Percentiles rank a stretch among this genome's conserved stretches.
Evolutionary conservation across 805 yeast genomes (phyloP).

Genomic region (Suhomyces tanzawaensis): DNA sequence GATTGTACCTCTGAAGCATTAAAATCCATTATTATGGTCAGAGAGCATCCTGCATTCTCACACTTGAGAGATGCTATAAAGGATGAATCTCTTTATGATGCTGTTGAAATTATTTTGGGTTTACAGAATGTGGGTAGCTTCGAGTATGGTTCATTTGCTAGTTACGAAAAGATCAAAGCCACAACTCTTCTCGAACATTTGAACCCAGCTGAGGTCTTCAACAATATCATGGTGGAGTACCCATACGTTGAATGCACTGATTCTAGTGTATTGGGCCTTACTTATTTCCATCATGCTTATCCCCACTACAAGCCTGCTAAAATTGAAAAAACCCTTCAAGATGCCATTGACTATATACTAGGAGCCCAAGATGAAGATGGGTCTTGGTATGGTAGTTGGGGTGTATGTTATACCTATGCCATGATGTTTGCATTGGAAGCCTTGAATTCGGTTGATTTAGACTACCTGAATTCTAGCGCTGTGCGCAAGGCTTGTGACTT

Average conservation of each 20-base stretch:
- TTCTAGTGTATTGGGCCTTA: constrained; percentile 85
- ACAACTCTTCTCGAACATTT: constrained; percentile 70
- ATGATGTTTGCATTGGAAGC: constrained; percentile 98
- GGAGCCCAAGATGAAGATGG: constrained; percentile 75
- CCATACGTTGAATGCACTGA: constrained; percentile 99
- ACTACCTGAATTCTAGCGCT: constrained; percentile 56
- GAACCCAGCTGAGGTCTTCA: constrained; percentile 97
- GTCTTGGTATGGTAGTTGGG: constrained; percentile 99
- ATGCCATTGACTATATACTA: constrained; percentile 72
- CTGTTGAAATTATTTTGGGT: constrained; percentile 70
- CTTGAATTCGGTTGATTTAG: constrained; percentile 62
- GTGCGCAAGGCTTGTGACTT: constrained; percentile 85
- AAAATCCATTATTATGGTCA: constrained; percentile 91
- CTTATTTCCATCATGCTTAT: constrained; percentile 66
- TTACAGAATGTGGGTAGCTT: constrained; percentile 78
- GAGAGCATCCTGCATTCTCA: constrained; percentile 53
- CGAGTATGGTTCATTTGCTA: constrained; percentile 88
- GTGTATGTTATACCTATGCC: constrained; percentile 92
- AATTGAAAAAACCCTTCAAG: constrained; percentile 63
- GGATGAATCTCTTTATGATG: constrained; percentile 54
- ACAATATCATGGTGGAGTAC: constrained; percentile 97
- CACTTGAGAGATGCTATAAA: constrained; percentile 52
- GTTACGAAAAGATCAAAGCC: constrained; percentile 85
- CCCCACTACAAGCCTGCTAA: constrained; percentile 63
- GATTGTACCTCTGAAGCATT: constrained; percentile 97